phyloP scores from a whole-genome alignment of 2,329 filamentous ascomycete genomes.

The Diplodia mutila region DNA sequence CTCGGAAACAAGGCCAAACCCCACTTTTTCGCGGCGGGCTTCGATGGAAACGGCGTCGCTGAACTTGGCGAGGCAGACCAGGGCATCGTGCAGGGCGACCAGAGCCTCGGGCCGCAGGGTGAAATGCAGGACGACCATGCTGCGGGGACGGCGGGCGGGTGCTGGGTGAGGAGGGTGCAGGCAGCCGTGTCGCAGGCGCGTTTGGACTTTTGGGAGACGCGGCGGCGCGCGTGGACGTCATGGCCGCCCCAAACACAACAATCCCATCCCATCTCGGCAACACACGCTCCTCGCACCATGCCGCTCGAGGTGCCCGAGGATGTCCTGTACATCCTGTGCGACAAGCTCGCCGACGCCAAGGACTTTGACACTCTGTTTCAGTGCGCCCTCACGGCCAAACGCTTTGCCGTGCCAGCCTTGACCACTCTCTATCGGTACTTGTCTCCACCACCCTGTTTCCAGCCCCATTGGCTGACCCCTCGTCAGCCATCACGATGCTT shows the following conservation, averaged over 20 bases:
- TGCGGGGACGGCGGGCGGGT: not conserved
- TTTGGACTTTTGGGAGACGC: not conserved
- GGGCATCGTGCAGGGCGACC: constrained; percentile 69
- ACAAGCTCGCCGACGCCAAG: constrained; percentile 58
- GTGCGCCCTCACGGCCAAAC: constrained; percentile 59
- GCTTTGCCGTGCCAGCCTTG: constrained; percentile 62
- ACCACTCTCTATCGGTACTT: constrained; percentile 66
- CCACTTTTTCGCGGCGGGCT: constrained; percentile 68
- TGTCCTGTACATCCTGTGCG: constrained; percentile 63
- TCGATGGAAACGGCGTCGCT: constrained; percentile 79
- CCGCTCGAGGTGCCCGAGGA: constrained; percentile 56
- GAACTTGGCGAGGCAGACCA: constrained; percentile 77
- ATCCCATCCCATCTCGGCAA: constrained; percentile 22
- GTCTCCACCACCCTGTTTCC: not conserved
- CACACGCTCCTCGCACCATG: not conserved
- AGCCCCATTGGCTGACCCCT: not conserved
- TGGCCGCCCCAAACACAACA: constrained; percentile 14
- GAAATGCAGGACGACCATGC: constrained; percentile 65
- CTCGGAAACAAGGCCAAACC: constrained; percentile 28
- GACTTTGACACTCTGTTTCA: constrained; percentile 66
- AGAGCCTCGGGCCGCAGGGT: constrained; percentile 75
- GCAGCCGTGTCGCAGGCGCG: constrained; percentile 9
- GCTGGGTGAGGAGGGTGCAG: not conserved
- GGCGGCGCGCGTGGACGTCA: constrained; percentile 22
- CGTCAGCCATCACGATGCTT: constrained; percentile 48